Evolutionary conservation across 805 yeast genomes (phyloP).

Genomic region (Candida sphagnicola): DNA sequence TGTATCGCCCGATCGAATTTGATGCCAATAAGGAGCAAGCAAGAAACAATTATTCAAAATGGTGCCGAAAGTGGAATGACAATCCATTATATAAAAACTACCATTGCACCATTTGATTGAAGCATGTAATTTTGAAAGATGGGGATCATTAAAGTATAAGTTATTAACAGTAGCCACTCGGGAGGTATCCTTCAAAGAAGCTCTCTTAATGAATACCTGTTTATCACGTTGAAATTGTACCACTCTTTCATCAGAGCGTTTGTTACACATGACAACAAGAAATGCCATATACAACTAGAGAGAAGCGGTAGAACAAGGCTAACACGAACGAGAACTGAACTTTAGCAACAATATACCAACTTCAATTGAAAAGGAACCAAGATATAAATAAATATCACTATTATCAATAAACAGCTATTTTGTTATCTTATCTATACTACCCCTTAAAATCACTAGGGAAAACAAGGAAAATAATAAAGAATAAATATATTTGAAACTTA

Average conservation of each 20-base stretch:
- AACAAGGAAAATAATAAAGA: background rate
- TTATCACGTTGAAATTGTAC: background rate
- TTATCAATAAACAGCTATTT: too few relatives aligned
- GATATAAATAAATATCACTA: too few relatives aligned
- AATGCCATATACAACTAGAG: too few relatives aligned
- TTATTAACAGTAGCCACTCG: slow-evolving; percentile 25
- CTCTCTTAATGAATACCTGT: slow-evolving; percentile 18
- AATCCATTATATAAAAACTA: slow-evolving; percentile 23
- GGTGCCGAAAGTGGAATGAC: slow-evolving; percentile 38
- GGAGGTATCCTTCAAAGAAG: slow-evolving; percentile 24
- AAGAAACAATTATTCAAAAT: slow-evolving; percentile 24
- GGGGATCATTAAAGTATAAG: slow-evolving; percentile 29
- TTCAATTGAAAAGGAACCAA: too few relatives aligned
- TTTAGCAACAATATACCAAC: too few relatives aligned
- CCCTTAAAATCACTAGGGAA: background rate
- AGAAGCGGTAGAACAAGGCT: too few relatives aligned
- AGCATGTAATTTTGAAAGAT: slow-evolving; percentile 39
- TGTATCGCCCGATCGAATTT: slow-evolving; percentile 20
- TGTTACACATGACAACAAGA: too few relatives aligned
- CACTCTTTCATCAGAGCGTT: too few relatives aligned
- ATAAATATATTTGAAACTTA: too few relatives aligned
- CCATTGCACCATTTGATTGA: slow-evolving; percentile 14
- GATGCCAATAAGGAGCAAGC: slow-evolving; percentile 14
- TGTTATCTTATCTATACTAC: background rate
- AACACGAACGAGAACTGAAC: too few relatives aligned